These are phyloP conservation scores for Arthonia radiata DNA, from an alignment of 495 filamentous ascomycete genomes.

Conservation along the genomic window DNA sequence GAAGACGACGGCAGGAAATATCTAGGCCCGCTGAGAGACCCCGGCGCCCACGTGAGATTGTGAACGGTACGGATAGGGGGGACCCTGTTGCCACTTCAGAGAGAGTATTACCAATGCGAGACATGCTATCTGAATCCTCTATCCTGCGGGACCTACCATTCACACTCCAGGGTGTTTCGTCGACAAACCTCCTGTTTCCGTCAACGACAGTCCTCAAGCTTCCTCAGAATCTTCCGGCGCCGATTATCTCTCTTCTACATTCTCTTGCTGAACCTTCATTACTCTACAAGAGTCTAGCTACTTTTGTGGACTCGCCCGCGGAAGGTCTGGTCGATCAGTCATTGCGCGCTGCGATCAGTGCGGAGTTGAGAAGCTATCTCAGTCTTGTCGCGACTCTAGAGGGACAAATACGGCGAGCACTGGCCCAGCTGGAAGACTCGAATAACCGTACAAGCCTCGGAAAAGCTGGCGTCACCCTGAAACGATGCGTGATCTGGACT, in stretches of 20 bases:
- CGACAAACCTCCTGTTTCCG: slow-evolving; percentile 53
- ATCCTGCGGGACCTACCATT: slow-evolving; percentile 80
- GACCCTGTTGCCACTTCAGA: background rate
- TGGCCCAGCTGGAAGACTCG: slow-evolving; percentile 21
- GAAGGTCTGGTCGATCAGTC: slow-evolving; percentile 72
- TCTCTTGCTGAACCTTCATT: slow-evolving; percentile 81
- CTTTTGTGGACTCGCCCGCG: slow-evolving; percentile 50
- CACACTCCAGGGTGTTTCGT: slow-evolving; percentile 81
- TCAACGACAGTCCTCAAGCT: slow-evolving; percentile 40
- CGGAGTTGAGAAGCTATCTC: slow-evolving; percentile 72
- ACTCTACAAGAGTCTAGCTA: slow-evolving; percentile 52
- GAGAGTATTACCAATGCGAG: slow-evolving; percentile 3
- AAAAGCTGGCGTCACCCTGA: slow-evolving; percentile 83
- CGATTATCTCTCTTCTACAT: slow-evolving; percentile 69
- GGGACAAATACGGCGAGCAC: slow-evolving; percentile 67
- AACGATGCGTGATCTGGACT: slow-evolving; percentile 91
- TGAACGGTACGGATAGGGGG: too few species aligned
- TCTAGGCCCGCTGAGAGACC: background rate
- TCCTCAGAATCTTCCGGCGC: slow-evolving; percentile 53
- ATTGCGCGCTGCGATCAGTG: slow-evolving; percentile 65
- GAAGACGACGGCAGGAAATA: slow-evolving; percentile 1
- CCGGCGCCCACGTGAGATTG: background rate
- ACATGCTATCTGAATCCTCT: slow-evolving; percentile 30
- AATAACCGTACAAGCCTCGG: slow-evolving; percentile 41
- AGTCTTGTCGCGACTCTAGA: slow-evolving; percentile 84